Conservation (phyloP, 2,329 filamentous ascomycete species). For the Aspergillus terreus region DNA sequence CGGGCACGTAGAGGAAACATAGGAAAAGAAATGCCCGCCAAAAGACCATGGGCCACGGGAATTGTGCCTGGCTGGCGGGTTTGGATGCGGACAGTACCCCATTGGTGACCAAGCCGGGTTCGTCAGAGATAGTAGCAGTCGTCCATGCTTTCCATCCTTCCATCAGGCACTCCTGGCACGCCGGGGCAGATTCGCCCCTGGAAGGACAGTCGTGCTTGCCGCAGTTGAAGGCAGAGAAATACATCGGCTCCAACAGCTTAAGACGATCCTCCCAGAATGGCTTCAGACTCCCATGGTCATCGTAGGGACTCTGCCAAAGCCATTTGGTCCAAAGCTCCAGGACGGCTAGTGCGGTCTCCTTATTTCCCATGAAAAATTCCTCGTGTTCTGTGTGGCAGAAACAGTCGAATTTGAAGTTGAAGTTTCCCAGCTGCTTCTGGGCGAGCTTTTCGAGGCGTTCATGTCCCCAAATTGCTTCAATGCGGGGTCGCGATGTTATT, state of each 20-base stretch:
- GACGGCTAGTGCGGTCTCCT: slow-evolving; percentile 4
- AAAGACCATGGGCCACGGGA: neutral
- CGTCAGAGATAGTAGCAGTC: slow-evolving; percentile 1
- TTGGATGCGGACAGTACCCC: neutral
- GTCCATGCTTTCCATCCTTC: slow-evolving; percentile 13
- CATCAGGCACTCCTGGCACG: slow-evolving; percentile 12
- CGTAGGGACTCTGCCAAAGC: slow-evolving; percentile 10
- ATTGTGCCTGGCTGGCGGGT: neutral
- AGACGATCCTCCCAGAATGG: slow-evolving; percentile 14
- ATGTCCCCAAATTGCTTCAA: slow-evolving; percentile 6
- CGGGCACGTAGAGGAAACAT: too few relatives aligned
- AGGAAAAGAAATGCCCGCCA: too few relatives aligned
- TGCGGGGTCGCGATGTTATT: neutral
- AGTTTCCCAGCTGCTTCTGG: slow-evolving; percentile 8
- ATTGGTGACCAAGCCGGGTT: neutral
- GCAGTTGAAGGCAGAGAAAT: slow-evolving; percentile 4
- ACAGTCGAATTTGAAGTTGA: slow-evolving; percentile 7
- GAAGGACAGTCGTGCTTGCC: neutral
- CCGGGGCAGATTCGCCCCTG: neutral
- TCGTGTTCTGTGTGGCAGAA: slow-evolving; percentile 3
- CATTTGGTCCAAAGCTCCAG: slow-evolving; percentile 12
- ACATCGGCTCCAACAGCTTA: neutral
- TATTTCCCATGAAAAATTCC: slow-evolving; percentile 9
- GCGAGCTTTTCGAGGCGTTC: slow-evolving; percentile 11
- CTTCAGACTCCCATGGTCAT: slow-evolving; percentile 3